Conservation (phyloP, 2,329 filamentous ascomycete genomes). For the Monilinia aucupariae region DNA sequence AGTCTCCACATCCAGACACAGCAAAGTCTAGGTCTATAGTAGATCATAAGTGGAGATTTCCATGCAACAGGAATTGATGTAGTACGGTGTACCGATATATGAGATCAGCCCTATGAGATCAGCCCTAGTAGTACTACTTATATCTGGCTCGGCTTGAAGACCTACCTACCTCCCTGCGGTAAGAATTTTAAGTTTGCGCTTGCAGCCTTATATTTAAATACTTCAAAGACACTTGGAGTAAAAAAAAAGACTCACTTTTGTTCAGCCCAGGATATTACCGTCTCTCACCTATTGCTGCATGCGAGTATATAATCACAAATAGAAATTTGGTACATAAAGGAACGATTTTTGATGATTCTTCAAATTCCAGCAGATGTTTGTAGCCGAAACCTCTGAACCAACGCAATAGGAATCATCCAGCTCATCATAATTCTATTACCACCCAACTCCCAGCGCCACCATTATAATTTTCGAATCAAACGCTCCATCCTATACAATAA, state of each 20-base stretch:
- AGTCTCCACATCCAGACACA: too few relatives aligned
- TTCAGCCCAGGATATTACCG: neutral
- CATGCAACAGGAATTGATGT: too few relatives aligned
- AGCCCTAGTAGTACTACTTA: too few relatives aligned
- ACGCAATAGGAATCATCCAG: neutral
- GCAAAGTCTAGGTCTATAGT: too few relatives aligned
- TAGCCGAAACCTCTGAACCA: neutral
- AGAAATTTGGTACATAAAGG: neutral
- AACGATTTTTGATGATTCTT: neutral
- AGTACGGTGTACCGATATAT: too few relatives aligned
- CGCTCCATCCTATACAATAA: slow-evolving; percentile 6
- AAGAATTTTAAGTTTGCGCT: neutral
- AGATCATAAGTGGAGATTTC: too few relatives aligned
- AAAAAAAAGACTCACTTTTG: too few relatives aligned
- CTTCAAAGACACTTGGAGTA: neutral
- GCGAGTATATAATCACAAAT: neutral
- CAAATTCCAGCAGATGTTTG: neutral
- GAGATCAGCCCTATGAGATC: too few relatives aligned
- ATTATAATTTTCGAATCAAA: neutral
- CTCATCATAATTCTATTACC: neutral
- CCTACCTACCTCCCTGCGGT: neutral
- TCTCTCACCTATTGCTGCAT: neutral
- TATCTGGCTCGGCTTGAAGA: neutral
- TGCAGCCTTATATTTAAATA: neutral
- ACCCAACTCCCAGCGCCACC: slow-evolving; percentile 2